phyloP scores from a whole-genome alignment of 768 basidiomycete species.

The Boletus pseudopeckii region DNA sequence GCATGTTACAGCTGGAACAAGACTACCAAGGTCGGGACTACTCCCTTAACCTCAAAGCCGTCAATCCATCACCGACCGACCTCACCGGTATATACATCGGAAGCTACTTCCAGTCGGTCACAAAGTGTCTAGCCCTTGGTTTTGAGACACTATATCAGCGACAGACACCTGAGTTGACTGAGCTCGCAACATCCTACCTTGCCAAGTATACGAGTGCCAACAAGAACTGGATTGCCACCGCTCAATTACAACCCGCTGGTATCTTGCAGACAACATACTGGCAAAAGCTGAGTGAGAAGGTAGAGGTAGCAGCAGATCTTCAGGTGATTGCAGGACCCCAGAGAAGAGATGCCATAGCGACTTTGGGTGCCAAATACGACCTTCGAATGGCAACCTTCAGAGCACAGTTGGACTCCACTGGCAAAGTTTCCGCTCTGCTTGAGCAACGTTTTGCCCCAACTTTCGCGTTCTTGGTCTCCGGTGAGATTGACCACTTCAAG shows the following conservation, averaged over 20 bases:
- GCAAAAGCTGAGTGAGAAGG: conserved; percentile 93
- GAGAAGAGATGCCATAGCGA: conserved; percentile 88
- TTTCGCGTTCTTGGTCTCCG: conserved; percentile 90
- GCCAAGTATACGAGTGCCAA: conserved; percentile 71
- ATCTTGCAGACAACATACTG: conserved; percentile 91
- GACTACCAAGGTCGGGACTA: conserved; percentile 90
- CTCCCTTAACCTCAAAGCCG: conserved; percentile 77
- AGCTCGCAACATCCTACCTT: conserved; percentile 72
- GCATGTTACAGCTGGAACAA: conserved; percentile 92
- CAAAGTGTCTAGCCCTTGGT: conserved; percentile 86
- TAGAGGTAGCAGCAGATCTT: conserved; percentile 95
- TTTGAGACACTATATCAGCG: conserved; percentile 83
- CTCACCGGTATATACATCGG: conserved; percentile 88
- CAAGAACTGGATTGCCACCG: conserved; percentile 90
- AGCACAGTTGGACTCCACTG: conserved; percentile 91
- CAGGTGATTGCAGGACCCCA: conserved; percentile 74
- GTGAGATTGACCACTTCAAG: conserved; percentile 99
- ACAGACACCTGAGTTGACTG: conserved; percentile 65
- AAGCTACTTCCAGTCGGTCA: conserved; percentile 89
- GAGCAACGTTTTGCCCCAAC: conserved; percentile 96
- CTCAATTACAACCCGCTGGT: conserved; percentile 79
- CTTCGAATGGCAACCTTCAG: conserved; percentile 91
- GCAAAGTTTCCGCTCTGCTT: conserved; percentile 91
- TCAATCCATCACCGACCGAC: conserved; percentile 89
- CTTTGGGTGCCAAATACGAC: conserved; percentile 95